A percentile compares a stretch with the other conserved stretches of the same genome.
These are phyloP conservation scores for Fusarium sp. DNA, from an alignment of 2,329 filamentous ascomycete species.

Conservation along the genomic window DNA sequence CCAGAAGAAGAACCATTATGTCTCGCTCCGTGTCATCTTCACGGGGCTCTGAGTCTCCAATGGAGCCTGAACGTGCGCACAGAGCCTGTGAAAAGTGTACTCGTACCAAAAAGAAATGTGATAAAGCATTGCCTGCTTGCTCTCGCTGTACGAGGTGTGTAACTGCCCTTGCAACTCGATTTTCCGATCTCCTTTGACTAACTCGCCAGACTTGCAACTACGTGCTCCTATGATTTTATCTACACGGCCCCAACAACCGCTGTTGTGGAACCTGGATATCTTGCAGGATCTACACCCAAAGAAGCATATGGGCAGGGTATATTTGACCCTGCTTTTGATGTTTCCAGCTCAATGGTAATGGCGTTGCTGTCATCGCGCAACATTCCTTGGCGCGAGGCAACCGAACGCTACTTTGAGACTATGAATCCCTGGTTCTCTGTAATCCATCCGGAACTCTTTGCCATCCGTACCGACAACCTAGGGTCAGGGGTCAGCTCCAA, in stretches of 20 bases:
- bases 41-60: conserved; percentile 44
- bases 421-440: conserved; percentile 55
- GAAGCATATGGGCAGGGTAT: conserved; percentile 38
- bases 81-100: conserved; percentile 51
- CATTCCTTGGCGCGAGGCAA: conserved; percentile 50
- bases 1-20: conserved; percentile 35
- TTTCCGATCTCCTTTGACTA: not conserved
- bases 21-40: conserved; percentile 41
- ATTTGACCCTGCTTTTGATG: conserved; percentile 46
- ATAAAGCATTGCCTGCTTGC: conserved; percentile 49
- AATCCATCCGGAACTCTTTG: conserved; percentile 52
- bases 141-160: conserved; percentile 48
- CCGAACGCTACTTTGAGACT: conserved; percentile 51
- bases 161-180: not conserved
- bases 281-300: conserved; percentile 39
- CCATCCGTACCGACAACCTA: conserved; percentile 39
- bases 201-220: conserved; percentile 39
- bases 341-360: conserved; percentile 51
- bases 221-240: conserved; percentile 50
- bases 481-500: conserved; percentile 4
- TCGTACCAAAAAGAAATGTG: conserved; percentile 51
- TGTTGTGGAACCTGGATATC: conserved; percentile 44
- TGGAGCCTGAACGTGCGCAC: conserved; percentile 47
- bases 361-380: conserved; percentile 48
- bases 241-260: conserved; percentile 48